These are phyloP conservation scores for Cryphonectria parasitica DNA, from an alignment of 2,329 filamentous ascomycete species.

Conservation along the genomic window DNA sequence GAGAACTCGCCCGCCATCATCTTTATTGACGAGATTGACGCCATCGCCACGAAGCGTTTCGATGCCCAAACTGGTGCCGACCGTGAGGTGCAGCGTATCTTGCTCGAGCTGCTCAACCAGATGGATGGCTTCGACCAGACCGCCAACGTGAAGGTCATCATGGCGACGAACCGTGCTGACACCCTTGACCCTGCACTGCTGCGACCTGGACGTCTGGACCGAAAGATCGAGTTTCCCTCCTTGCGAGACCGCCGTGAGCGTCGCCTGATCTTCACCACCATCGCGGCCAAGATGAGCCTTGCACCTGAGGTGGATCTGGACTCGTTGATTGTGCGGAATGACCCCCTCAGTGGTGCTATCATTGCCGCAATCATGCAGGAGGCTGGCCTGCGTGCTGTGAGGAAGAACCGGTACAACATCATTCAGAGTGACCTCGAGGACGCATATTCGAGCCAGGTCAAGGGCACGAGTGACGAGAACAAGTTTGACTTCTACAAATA, in stretches of 20 bases:
- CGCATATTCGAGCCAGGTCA: constrained; percentile 95
- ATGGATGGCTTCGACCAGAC: constrained; percentile 99
- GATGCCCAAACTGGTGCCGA: constrained; percentile 98
- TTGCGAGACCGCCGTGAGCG: constrained; percentile 92
- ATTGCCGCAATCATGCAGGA: constrained; percentile 99
- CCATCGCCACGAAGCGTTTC: constrained; percentile 98
- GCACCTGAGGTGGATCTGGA: constrained; percentile 96
- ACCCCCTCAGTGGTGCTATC: constrained; percentile 90
- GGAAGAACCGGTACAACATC: constrained; percentile 99
- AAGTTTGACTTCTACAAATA: constrained; percentile 95
- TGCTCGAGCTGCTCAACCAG: constrained; percentile 96
- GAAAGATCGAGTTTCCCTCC: constrained; percentile 99
- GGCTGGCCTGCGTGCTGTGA: constrained; percentile 87
- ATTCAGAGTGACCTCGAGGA: constrained; percentile 97
- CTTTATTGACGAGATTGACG: constrained; percentile 99
- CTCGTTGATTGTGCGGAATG: constrained; percentile 93
- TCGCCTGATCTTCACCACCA: constrained; percentile 95
- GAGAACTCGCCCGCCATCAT: constrained; percentile 99
- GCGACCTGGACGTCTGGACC: constrained; percentile 90
- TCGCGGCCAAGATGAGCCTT: constrained; percentile 95
- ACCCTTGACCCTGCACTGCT: constrained; percentile 94
- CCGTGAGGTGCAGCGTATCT: constrained; percentile 96
- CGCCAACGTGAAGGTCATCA: constrained; percentile 99
- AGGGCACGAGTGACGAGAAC: constrained; percentile 68
- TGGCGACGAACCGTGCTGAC: constrained; percentile 98